A percentile compares a stretch with the other conserved stretches of the same genome.
These are phyloP conservation scores for Alternaria sp. DNA, from an alignment of 2,329 filamentous ascomycete genomes.

Conservation along the genomic window DNA sequence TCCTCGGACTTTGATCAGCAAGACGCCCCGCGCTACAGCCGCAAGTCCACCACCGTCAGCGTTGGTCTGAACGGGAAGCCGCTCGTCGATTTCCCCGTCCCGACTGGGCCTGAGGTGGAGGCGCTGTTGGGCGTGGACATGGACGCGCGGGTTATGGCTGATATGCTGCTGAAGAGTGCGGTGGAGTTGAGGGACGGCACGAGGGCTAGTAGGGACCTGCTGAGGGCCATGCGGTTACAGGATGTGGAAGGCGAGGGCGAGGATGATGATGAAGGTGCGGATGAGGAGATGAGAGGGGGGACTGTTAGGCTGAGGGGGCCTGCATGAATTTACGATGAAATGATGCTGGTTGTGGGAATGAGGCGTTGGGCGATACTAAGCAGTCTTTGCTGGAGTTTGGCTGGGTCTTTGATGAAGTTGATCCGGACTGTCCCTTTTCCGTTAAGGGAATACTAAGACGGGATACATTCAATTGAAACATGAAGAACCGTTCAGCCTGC, in stretches of 20 bases:
- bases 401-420: background rate
- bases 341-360: background rate
- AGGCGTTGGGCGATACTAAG: background rate
- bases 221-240: conserved; percentile 41
- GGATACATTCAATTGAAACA: background rate
- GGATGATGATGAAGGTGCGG: background rate
- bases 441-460: background rate
- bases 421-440: background rate
- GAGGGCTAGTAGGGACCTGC: conserved; percentile 36
- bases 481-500: background rate
- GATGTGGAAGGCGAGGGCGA: conserved; percentile 28
- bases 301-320: conserved; percentile 14
- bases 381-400: background rate
- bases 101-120: conserved; percentile 38
- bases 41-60: conserved; percentile 30
- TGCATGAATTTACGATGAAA: background rate
- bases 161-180: conserved; percentile 40
- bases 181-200: conserved; percentile 40
- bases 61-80: conserved; percentile 42
- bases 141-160: conserved; percentile 28
- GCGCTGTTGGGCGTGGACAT: conserved; percentile 27
- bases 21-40: conserved; percentile 4
- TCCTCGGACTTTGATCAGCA: conserved; percentile 29
- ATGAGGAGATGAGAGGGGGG: conserved; percentile 6
- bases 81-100: conserved; percentile 44